Evolutionary conservation across 2,329 filamentous ascomycete species (phyloP).

Genomic region (Botryosphaeria dothidea): DNA sequence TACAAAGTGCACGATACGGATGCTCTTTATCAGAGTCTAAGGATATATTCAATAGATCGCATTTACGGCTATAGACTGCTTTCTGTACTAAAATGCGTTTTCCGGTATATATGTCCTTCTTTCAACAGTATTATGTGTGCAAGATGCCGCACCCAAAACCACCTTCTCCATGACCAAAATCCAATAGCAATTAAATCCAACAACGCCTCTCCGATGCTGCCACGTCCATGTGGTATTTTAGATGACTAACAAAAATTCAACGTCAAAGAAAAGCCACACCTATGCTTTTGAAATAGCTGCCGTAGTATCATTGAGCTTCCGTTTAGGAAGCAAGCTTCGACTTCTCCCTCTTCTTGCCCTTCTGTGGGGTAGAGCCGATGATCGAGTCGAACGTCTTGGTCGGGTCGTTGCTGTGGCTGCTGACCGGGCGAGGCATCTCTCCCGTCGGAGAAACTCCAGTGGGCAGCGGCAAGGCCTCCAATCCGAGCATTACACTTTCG

Average conservation of each 20-base stretch:
- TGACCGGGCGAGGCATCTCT: conserved; percentile 29
- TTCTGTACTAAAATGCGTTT: conserved; percentile 2
- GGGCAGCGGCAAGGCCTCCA: conserved; percentile 50
- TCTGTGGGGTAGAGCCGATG: conserved; percentile 5
- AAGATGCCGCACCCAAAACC: background rate
- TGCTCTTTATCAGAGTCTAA: background rate
- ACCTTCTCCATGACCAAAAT: background rate
- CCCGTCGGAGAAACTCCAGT: conserved; percentile 41
- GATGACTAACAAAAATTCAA: background rate
- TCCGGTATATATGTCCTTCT: background rate
- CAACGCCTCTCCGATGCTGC: conserved; percentile 10
- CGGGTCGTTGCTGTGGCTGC: conserved; percentile 35
- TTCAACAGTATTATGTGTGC: conserved; percentile 1
- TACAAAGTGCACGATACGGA: background rate
- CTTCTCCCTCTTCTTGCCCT: conserved; percentile 17
- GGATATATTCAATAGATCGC: background rate
- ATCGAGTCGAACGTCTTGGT: conserved; percentile 54
- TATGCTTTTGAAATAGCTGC: background rate
- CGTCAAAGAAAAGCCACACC: background rate
- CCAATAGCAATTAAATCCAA: background rate
- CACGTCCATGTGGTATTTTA: conserved; percentile 11
- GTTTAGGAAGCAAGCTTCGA: conserved; percentile 14
- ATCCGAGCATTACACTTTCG: conserved; percentile 45
- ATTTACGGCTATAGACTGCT: conserved; percentile 11
- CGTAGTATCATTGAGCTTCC: background rate